Base-by-base conservation (phyloP, 495 filamentous ascomycete species). In the Annulohypoxylon stygium region DNA sequence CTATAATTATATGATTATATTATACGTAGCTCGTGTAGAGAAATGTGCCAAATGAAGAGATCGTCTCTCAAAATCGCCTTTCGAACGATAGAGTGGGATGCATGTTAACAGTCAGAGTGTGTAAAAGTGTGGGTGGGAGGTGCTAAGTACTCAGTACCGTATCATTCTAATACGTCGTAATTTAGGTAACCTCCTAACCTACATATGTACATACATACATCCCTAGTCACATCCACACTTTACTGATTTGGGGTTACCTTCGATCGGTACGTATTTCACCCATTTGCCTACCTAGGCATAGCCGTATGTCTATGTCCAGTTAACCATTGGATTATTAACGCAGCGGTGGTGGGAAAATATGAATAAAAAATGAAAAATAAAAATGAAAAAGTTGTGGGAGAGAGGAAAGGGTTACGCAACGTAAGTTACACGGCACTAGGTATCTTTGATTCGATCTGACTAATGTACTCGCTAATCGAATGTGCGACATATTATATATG, bases 121-220 rank as follows among this genome's bases (percentile, higher is more conserved):
- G 30, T 3, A 30, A 30, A 30, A 60, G 43, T 60, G 57, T 26
- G 57, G 37, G 57, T 37, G 26, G 33, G 55, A 18, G 2, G 43
- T 60, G 57, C 20, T 20, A 37, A 26, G 18, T 18, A 43, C 23
- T 60, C 36, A 43, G 36, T 60, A 60, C 57, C 55, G 51, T 55
- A 34, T 26, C 37, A 43, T 60, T 34, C 9, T 54, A 54, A 43
- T 59, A 59, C 57, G 37, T 41, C 37, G 57, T 59, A 60, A 60
- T 60, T 60, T 47, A 47, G 43, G 43, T 47, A 60, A 60, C 57
- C 36, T 41, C 18, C 57, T 45, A 60, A 60, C 57, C 57, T 60
- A 43, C 55, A 59, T 39, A 23, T 34, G 23, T 41, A 25, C 34
- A 23, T 58, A 39, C 55, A 20, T 59, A 41, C 55, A 39, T 57